Percentiles rank a stretch among this genome's conserved stretches.
These are phyloP conservation scores for Volvox africanus DNA, from an alignment of 139 green algal genomes.

Conservation along the genomic window DNA sequence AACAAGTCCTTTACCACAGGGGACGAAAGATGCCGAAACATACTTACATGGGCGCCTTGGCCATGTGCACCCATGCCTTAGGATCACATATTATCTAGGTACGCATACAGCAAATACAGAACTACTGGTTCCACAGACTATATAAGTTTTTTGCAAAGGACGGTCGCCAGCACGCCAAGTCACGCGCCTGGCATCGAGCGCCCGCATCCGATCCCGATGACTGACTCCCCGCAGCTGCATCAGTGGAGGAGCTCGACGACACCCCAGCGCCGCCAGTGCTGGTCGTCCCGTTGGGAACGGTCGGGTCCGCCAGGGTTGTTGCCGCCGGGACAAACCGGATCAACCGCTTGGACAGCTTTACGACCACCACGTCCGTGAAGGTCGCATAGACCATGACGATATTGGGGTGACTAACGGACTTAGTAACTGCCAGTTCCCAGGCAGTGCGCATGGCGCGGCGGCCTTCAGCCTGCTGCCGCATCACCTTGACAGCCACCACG, in stretches of 20 bases:
- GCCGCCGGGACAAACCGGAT: constrained; percentile 51
- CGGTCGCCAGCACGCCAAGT: not conserved
- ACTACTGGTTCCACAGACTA: too few species aligned
- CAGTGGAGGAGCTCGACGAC: not conserved
- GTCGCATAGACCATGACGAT: constrained; percentile 53
- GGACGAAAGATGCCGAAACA: too few species aligned
- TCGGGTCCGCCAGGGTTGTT: constrained; percentile 28
- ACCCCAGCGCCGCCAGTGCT: not conserved
- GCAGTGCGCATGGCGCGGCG: constrained; percentile 51
- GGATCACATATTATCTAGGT: too few species aligned
- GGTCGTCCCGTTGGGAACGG: not conserved
- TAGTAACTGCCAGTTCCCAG: constrained; percentile 58
- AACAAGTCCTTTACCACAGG: too few species aligned
- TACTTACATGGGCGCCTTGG: too few species aligned
- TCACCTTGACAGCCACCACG: constrained; percentile 62
- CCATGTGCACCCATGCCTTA: too few species aligned
- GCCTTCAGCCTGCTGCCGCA: constrained; percentile 52
- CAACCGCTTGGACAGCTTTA: constrained; percentile 39
- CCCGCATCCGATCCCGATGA: not conserved
- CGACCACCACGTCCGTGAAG: constrained; percentile 56
- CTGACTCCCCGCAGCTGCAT: not conserved
- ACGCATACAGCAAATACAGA: too few species aligned
- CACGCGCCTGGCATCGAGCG: constrained; percentile 27
- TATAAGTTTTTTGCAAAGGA: too few species aligned
- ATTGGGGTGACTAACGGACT: constrained; percentile 50